Conservation (phyloP, 2,329 filamentous ascomycete genomes). For the Aaosphaeria pasadenensis region DNA sequence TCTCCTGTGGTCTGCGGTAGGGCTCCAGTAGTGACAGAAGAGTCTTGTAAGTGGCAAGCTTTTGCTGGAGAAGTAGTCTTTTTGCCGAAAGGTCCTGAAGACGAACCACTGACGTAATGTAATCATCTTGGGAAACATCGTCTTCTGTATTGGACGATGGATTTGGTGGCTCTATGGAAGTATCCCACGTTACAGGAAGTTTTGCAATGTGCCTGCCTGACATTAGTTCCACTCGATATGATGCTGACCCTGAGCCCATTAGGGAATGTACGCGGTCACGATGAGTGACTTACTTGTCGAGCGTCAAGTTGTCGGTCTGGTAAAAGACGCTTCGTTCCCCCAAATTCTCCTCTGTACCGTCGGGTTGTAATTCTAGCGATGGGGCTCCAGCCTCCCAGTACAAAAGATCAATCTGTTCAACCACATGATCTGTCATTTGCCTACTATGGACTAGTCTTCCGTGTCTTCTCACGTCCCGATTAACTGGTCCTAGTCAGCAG, state of each 20-base stretch:
- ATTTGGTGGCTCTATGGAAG: slow-evolving; percentile 12
- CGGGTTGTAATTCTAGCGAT: slow-evolving; percentile 12
- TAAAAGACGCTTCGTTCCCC: slow-evolving; percentile 31
- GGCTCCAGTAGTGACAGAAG: slow-evolving; percentile 53
- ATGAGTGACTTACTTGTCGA: slow-evolving; percentile 18
- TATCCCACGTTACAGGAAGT: slow-evolving; percentile 27
- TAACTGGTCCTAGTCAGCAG: slow-evolving; percentile 44
- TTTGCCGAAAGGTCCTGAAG: slow-evolving; percentile 49
- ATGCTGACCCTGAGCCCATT: no score
- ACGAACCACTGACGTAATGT: slow-evolving; percentile 40
- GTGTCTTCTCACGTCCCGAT: slow-evolving; percentile 63
- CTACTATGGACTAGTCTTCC: slow-evolving; percentile 63
- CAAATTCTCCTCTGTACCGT: slow-evolving; percentile 33
- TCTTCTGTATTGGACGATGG: slow-evolving; percentile 5
- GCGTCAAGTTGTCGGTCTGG: slow-evolving; percentile 28
- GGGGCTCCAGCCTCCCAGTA: slow-evolving; percentile 53
- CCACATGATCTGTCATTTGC: slow-evolving; percentile 67
- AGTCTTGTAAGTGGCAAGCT: slow-evolving; percentile 48
- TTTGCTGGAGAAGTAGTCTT: slow-evolving; percentile 48
- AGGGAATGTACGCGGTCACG: no score
- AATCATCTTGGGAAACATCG: slow-evolving; percentile 22
- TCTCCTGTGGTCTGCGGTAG: slow-evolving; percentile 46
- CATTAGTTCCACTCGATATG: no score
- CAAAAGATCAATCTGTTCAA: slow-evolving; percentile 67
- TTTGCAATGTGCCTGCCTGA: slow-evolving; percentile 23